These are phyloP conservation scores for Aureobasidium sp. DNA, from an alignment of 2,329 filamentous ascomycete genomes.

Conservation along the genomic window DNA sequence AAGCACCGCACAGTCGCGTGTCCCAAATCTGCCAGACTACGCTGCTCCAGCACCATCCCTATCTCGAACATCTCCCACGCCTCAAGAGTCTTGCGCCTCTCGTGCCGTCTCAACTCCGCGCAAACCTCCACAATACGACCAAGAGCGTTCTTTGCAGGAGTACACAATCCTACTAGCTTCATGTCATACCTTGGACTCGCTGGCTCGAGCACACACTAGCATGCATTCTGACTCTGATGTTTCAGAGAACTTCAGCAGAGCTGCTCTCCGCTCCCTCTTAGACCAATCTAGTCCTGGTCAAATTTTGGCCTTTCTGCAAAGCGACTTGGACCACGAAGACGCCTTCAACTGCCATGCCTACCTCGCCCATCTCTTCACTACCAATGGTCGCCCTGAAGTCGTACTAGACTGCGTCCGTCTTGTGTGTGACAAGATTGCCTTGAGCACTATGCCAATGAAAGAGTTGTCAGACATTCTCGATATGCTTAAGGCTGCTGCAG, in stretches of 20 bases:
- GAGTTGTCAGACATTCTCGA: slow-evolving; percentile 14
- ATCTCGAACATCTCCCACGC: background rate
- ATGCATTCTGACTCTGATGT: background rate
- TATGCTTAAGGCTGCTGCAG: background rate
- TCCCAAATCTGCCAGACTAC: background rate
- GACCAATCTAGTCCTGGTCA: background rate
- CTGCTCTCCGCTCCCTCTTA: background rate
- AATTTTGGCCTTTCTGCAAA: slow-evolving; percentile 9
- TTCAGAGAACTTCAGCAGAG: background rate
- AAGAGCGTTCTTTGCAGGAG: background rate
- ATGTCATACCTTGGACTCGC: background rate
- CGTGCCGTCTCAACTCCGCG: background rate
- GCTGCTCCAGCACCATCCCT: background rate
- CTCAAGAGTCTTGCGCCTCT: background rate
- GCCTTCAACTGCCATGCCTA: background rate
- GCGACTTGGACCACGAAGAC: slow-evolving; percentile 1
- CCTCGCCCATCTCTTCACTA: background rate
- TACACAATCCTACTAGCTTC: background rate
- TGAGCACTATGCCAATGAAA: slow-evolving; percentile 16
- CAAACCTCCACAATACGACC: background rate
- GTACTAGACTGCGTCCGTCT: background rate
- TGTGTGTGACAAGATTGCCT: slow-evolving; percentile 20
- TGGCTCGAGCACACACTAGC: background rate
- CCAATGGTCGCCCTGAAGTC: background rate
- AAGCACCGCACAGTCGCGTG: background rate